Evolutionary conservation across 148 eudicot species (phyloP), one percentile per base, ranked within the genome.

Genomic region (Polygonum maritimum): DNA sequence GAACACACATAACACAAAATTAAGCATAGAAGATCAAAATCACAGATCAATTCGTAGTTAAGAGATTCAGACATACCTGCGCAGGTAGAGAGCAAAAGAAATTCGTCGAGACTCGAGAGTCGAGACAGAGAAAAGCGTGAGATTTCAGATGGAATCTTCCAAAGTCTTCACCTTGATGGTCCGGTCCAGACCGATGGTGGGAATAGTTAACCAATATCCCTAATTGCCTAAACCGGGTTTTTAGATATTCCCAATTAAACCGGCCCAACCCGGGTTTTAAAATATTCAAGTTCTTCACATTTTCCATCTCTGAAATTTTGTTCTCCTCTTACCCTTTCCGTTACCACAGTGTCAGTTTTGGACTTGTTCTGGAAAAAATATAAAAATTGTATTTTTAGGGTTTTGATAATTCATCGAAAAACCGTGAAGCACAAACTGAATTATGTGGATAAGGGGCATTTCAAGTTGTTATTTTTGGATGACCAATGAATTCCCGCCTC

Each of bases 371-470:
- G 63, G 14, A 12, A 65, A 38, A 36, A 54, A 54, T 0, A 26
- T 26, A 18, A 54, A 8, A 5, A 10, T 11, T 6, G 60, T 2
- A 16, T 54, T 54, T 54, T 67, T 67, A 38, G 45, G 71, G 71
- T 67, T 36, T 36, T 7, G 71, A 67, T 67, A 67, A 67, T 67
- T 14, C 71, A 67, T 36, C 21, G 71, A 71, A 82, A 80, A 71
- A 79, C 75, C 84, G 36, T 77, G 88, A 85, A 87, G 76, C 91
- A 89, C 96, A 91, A 85, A 85, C 76, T 76, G 77, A 73, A 18
- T 76, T 83, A 19, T 85, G 91, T 91, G 96, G 91, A 82, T 78
- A 84, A 86, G 81, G 80, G 77, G 48, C 45, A 14, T 80, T 84
- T 72, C 77, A 69, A 47, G 58, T 71, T 76, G 47, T 44, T 40